Conservation (phyloP, 768 basidiomycete genomes). For the Crucibulum laeve region DNA sequence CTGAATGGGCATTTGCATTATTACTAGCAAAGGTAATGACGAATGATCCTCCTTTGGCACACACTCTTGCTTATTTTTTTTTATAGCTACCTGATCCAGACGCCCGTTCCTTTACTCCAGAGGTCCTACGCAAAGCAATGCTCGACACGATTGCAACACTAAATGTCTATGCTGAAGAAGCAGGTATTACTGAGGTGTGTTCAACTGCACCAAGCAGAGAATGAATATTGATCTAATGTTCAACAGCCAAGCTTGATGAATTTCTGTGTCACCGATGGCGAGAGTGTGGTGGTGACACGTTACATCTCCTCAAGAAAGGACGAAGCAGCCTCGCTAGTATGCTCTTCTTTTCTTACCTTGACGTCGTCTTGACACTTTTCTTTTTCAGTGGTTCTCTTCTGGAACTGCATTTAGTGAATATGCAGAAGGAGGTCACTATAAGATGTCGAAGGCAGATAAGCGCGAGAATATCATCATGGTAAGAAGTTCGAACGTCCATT, state of each 20-base stretch:
- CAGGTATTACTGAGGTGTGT: conserved; percentile 65
- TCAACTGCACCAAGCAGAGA: neutral
- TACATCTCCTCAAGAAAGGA: conserved; percentile 91
- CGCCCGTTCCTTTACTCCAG: conserved; percentile 69
- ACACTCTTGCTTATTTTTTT: conserved; percentile 7
- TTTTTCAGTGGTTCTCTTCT: conserved; percentile 82
- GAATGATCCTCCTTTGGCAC: neutral
- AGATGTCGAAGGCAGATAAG: conserved; percentile 95
- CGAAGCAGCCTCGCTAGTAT: conserved; percentile 86
- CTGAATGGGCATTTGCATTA: conserved; percentile 95
- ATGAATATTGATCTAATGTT: neutral
- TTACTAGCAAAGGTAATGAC: conserved; percentile 72
- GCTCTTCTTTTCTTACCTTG: conserved; percentile 11
- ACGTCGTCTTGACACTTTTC: conserved; percentile 1
- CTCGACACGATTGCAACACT: conserved; percentile 78
- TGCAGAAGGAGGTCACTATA: conserved; percentile 83
- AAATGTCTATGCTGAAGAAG: conserved; percentile 72
- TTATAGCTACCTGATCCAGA: conserved; percentile 74
- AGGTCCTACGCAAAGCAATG: conserved; percentile 79
- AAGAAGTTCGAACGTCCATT: conserved; percentile 5
- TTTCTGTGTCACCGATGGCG: conserved; percentile 95
- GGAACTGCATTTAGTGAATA: conserved; percentile 93
- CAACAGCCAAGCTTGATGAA: conserved; percentile 84
- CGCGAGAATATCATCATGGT: conserved; percentile 95
- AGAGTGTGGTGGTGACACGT: conserved; percentile 88